Base-by-base conservation (phyloP, 2,329 filamentous ascomycete genomes). In the Fusarium nanum region DNA sequence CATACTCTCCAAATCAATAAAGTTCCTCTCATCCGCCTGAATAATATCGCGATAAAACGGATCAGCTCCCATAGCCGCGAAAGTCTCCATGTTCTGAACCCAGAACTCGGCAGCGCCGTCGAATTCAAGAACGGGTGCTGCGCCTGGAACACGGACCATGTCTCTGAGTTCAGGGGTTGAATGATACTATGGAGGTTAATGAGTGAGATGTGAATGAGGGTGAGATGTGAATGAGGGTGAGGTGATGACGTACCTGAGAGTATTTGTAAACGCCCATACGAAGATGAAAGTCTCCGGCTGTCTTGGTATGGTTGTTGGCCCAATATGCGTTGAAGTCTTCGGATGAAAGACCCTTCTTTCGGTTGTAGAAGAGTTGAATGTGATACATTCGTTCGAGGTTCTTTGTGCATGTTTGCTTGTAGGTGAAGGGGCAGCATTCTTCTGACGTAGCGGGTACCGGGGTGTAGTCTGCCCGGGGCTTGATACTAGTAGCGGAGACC, bases 261-360 rank as follows among this genome's bases (percentile, higher is more conserved):
- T 63, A 64, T 5, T 42, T 64, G 22, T 64, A 56, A 2, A 64
- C 42, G 0, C 60, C 60, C 18, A 37, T 40, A 0, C 60, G 42
- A 1, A 63, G 28, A 42, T 64, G 60, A 16, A 63, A 64, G 20
- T 64, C 42, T 13, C 60, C 58, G 1, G 48, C 60, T 3, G 42
- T 48, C 28, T 64, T 64, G 11, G 59, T 63, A 5, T 64, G 58
- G 23, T 63, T 64, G 23, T 64, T 56, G 10, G 60, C 48, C 60
- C 60, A 64, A 42, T 64, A 64, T 0, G 22, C 30, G 1, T 44
- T 64, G 7, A 64, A 64, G 2, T 64, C 8, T 10, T 64, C 34
- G 0, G 48, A 10, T 1, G 60, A 63, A 6, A 64, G 34, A 0
- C 37, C 58, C 7, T 63, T n/a, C 5, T 63, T 64, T 1, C 50